Evolutionary conservation across 352 stramenopile species (phyloP).

Genomic region (Globisporangium irregulare): DNA sequence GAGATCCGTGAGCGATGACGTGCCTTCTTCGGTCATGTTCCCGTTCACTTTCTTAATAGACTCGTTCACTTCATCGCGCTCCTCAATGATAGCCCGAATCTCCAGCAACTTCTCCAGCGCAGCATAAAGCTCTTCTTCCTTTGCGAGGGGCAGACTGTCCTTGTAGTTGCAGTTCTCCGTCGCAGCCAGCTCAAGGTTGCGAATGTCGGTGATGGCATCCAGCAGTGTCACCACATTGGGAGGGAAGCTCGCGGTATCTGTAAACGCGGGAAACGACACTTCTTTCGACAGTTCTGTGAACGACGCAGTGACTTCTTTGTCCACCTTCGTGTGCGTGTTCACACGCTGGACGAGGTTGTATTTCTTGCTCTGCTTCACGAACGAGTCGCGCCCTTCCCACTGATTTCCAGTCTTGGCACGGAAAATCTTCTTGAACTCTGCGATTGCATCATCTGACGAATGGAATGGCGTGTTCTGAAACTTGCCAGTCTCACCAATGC

Average conservation of each 20-base stretch:
- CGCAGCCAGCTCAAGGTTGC: slow-evolving; percentile 62
- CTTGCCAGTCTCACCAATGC: slow-evolving; percentile 70
- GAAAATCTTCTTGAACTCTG: slow-evolving; percentile 84
- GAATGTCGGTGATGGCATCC: slow-evolving; percentile 68
- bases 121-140: slow-evolving; percentile 46
- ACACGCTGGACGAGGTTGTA: slow-evolving; percentile 74
- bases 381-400: slow-evolving; percentile 46
- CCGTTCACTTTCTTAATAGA: slow-evolving; percentile 46
- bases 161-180: slow-evolving; percentile 47
- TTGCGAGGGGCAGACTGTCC: slow-evolving; percentile 54
- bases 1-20: slow-evolving; percentile 37
- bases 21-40: slow-evolving; percentile 44
- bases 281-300: slow-evolving; percentile 42
- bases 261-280: slow-evolving; percentile 30
- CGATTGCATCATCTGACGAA: slow-evolving; percentile 40
- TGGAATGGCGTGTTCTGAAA: slow-evolving; percentile 80
- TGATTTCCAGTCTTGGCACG: slow-evolving; percentile 70
- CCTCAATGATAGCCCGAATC: slow-evolving; percentile 49
- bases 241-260: slow-evolving; percentile 23
- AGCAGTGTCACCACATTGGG: slow-evolving; percentile 50
- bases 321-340: slow-evolving; percentile 52
- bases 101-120: slow-evolving; percentile 46
- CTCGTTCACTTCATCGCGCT: slow-evolving; percentile 45
- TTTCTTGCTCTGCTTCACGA: slow-evolving; percentile 61
- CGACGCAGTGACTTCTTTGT: slow-evolving; percentile 47